Evolutionary conservation across 306 rosid genomes (phyloP).

Genomic region (Herpetospermum pedunculosum): DNA sequence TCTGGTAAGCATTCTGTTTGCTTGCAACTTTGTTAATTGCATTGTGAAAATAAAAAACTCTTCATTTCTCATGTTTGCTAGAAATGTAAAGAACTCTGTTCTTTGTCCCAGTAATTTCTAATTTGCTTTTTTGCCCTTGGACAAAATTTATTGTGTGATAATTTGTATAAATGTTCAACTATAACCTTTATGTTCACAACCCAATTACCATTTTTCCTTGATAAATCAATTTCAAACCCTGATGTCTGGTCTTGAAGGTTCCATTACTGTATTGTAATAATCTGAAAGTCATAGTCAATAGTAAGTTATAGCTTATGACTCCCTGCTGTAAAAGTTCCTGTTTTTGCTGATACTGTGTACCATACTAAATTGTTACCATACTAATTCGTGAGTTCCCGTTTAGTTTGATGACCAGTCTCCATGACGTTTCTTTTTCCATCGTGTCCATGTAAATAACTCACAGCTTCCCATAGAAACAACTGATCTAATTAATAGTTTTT

Average conservation of each 20-base stretch:
- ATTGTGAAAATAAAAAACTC: background rate
- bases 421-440: background rate
- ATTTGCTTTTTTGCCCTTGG: background rate
- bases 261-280: background rate
- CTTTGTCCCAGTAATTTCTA: background rate
- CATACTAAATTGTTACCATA: background rate
- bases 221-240: background rate
- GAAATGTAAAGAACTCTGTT: background rate
- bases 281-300: background rate
- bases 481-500: conserved; percentile 3
- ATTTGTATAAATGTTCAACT: background rate
- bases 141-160: background rate
- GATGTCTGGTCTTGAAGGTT: background rate
- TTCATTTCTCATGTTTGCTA: background rate
- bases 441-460: background rate
- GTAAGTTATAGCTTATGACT: background rate
- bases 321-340: background rate
- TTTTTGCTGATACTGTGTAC: background rate
- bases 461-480: background rate
- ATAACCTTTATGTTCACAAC: background rate
- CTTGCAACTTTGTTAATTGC: conserved; percentile 2
- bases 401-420: background rate
- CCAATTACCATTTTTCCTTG: background rate
- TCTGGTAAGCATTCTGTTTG: conserved; percentile 37
- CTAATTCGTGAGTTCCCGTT: background rate